Conservation (phyloP, 495 filamentous ascomycete species). For the Neurospora sp. region DNA sequence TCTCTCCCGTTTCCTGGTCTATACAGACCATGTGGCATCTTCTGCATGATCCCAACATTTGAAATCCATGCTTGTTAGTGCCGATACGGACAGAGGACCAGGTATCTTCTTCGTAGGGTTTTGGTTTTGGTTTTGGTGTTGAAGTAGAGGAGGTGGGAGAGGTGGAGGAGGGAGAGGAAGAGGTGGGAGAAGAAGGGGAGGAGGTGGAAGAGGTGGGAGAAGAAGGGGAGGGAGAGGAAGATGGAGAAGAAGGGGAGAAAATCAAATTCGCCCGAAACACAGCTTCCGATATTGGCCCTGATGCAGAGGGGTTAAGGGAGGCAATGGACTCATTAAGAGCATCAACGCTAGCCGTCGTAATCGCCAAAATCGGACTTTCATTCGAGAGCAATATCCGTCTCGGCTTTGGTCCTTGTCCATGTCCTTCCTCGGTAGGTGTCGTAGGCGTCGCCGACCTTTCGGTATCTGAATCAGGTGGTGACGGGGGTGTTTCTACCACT, state of each 20-base stretch:
- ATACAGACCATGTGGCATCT: slow-evolving; percentile 95
- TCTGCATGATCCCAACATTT: slow-evolving; percentile 72
- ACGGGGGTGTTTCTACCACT: slow-evolving; percentile 19
- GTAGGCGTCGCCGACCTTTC: slow-evolving; percentile 12
- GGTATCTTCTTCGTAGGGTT: slow-evolving; percentile 43
- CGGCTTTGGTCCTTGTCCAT: not conserved
- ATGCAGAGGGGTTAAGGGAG: accelerated
- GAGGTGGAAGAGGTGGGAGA: not conserved
- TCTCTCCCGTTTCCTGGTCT: slow-evolving; percentile 70
- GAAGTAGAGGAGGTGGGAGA: slow-evolving; percentile 9
- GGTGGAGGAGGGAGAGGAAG: not conserved
- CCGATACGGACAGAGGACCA: slow-evolving; percentile 44
- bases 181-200: not conserved
- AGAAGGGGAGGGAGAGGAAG: not conserved
- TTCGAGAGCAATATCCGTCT: slow-evolving; percentile 76
- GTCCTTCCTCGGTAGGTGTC: not conserved
- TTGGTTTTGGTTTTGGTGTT: not conserved
- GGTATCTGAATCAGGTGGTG: slow-evolving; percentile 40
- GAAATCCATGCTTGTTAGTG: slow-evolving; percentile 46
- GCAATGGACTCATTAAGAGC: slow-evolving; percentile 61
- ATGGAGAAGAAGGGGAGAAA: not conserved
- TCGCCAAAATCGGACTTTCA: slow-evolving; percentile 81
- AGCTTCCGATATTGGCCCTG: slow-evolving; percentile 42
- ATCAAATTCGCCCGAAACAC: slow-evolving; percentile 79
- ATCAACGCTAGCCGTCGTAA: slow-evolving; percentile 71